Base-by-base conservation (phyloP, 306 rosid species). In the Quercus suber region DNA sequence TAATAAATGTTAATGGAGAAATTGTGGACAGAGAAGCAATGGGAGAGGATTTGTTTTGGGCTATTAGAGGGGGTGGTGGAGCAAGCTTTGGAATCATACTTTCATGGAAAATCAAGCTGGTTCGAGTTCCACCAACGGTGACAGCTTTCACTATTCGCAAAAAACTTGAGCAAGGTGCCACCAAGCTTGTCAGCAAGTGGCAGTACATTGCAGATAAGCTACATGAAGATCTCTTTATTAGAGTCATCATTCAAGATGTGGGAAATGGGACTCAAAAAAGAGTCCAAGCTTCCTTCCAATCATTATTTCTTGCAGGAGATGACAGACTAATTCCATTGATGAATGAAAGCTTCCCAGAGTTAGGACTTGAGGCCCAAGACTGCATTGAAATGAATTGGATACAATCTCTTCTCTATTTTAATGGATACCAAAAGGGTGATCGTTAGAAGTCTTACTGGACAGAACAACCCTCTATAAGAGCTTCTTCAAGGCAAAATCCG, bases 11-110 rank as follows among this genome's bases (percentile, higher is more conserved):
- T 3, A 82, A 76, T 1, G 94, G 98, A 3, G 37, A 35, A 52
- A 78, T 90, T 59, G 92, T 90, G 0, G 88, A 94, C 20, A 79
- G 93, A 28, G 61, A 60, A 80, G 67, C 88, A 58, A 92, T 94
- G 98, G 97, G 98, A 57, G 97, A 94, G 43, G 97, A 92, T 21
- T 27, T 90, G 3, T 94, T 94, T 80, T 94, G 97, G 97, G 98
- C 94, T 1, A 92, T 94, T 43, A 79, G 94, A 86, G 98, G 98
- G 17, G 94, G 94, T 3, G 98, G 93, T 33, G 97, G 97, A 41
- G 97, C 79, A 68, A 94, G 98, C 76, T 92, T 92, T 69, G 97
- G 98, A 8, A 55, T 94, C 57, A 82, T 94, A 37, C 91, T 94
- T 2, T 86, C 91, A 93, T 94, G 97, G 98, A 90, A 92, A 82